Evolutionary conservation across 441 rosid species (phyloP), one percentile per base, ranked within the genome.

Genomic region (Adansonia gregorii): DNA sequence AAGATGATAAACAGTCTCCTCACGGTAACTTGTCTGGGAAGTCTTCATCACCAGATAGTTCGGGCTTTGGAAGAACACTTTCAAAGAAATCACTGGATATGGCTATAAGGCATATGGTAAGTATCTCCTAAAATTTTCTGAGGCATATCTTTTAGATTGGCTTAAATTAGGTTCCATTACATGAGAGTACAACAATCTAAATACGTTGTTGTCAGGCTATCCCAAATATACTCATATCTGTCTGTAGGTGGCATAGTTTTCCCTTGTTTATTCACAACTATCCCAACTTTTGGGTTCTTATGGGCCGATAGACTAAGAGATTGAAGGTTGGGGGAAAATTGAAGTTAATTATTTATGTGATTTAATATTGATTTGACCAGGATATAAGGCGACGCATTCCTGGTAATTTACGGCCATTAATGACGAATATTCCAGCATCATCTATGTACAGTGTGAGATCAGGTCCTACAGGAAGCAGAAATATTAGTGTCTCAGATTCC

Each of bases 31-130:
- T 85, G 76, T 88, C 91, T 78, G 98, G 90, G 61, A 95, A 93
- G 86, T 90, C 93, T 68, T 86, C 97, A 17, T 95, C 99, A 12
- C 97, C 97, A 48, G 99, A 95, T 74, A 90, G 97, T 85, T 86
- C 85, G 7, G 99, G 99, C 63, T 95, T 95, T 69, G 99, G 98
- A 66, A 88, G 99, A 85, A 82, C 95, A 2, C 94, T 95, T 72
- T 95, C 99, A 35, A 95, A 94, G 93, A 95, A 95, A 78, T 95
- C 99, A 11, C 85, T 95, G 83, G 99, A 95, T 79, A 95, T 95
- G 99, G 99, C 99, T 24, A 93, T 95, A 71, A 86, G 99, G 76
- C 99, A 95, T 79, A 95, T 95, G 99, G 99, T 94, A 78, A 52
- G 92, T 76, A 60, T 60, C 54, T 41, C 19, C 76, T 72, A 54